These are phyloP conservation scores for Symbiodinium pilosum DNA, from an alignment of 73 alveolate species.

Conservation along the genomic window DNA sequence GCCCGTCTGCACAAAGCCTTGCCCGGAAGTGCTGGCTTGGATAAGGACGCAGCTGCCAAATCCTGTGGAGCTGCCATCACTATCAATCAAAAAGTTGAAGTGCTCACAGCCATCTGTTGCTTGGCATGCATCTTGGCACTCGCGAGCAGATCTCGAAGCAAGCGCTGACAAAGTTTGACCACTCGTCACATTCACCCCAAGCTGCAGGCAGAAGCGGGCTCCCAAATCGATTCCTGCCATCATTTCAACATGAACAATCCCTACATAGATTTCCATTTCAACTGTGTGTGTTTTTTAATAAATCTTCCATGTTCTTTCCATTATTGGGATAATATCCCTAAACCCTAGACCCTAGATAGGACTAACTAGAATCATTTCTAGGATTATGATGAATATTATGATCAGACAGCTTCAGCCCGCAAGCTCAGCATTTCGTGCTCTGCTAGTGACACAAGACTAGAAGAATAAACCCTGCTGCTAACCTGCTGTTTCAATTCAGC, in stretches of 20 bases:
- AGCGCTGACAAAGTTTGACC: not conserved
- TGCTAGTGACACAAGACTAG: too few relatives aligned
- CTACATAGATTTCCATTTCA: not conserved
- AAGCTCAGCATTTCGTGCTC: too few relatives aligned
- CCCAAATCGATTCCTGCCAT: not conserved
- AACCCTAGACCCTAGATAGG: too few relatives aligned
- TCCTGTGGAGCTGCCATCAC: not conserved
- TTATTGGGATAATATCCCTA: too few relatives aligned
- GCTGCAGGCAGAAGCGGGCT: constrained; percentile 9
- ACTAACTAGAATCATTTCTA: too few relatives aligned
- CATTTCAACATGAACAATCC: not conserved
- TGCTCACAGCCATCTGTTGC: not conserved
- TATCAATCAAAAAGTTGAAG: not conserved
- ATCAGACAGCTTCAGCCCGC: too few relatives aligned
- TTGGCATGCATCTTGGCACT: not conserved
- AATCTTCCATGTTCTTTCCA: too few relatives aligned
- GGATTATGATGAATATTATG: too few relatives aligned
- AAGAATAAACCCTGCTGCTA: too few relatives aligned
- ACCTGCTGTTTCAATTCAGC: too few relatives aligned
- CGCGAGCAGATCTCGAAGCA: not conserved
- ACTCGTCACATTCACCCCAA: not conserved
- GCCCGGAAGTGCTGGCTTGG: not conserved
- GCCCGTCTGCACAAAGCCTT: not conserved
- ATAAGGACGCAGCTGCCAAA: not conserved
- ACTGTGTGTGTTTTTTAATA: not conserved